Conservation (phyloP, 768 basidiomycete genomes). For the Collybia sp. region DNA sequence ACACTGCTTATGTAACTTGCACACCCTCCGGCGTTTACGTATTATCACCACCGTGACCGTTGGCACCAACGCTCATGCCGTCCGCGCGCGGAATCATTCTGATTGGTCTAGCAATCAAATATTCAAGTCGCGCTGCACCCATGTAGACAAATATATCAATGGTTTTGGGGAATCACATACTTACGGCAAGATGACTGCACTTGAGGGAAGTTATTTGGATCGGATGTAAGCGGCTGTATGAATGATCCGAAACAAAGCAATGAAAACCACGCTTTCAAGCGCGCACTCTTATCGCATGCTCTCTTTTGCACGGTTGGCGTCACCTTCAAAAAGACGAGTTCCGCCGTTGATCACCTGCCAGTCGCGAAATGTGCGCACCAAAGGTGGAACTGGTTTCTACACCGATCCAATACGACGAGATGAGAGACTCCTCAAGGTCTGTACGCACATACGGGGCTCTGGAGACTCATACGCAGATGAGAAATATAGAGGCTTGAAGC, state of each 20-base stretch:
- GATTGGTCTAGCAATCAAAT: too few relatives aligned
- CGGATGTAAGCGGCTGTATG: not conserved
- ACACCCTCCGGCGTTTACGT: too few relatives aligned
- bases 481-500: constrained; percentile 20
- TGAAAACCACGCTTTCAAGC: not conserved
- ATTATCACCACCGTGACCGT: too few relatives aligned
- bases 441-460: not conserved
- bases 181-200: too few relatives aligned
- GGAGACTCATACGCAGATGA: constrained; percentile 5
- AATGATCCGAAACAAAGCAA: not conserved
- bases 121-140: too few relatives aligned
- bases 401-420: constrained; percentile 16
- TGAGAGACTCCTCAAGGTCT: constrained; percentile 21
- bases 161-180: too few relatives aligned
- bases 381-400: constrained; percentile 14
- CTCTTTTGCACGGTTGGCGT: not conserved
- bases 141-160: too few relatives aligned
- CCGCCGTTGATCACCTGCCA: constrained; percentile 4
- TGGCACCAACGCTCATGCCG: too few relatives aligned
- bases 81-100: too few relatives aligned
- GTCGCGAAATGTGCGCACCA: constrained; percentile 14
- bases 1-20: too few relatives aligned
- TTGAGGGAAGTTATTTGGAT: too few relatives aligned
- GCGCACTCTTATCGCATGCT: too few relatives aligned
- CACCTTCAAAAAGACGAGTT: not conserved